Percentiles rank a stretch among this genome's conserved stretches.
phyloP scores from a whole-genome alignment of 1,139 yeast species.

The Geotrichum carabidarum region DNA sequence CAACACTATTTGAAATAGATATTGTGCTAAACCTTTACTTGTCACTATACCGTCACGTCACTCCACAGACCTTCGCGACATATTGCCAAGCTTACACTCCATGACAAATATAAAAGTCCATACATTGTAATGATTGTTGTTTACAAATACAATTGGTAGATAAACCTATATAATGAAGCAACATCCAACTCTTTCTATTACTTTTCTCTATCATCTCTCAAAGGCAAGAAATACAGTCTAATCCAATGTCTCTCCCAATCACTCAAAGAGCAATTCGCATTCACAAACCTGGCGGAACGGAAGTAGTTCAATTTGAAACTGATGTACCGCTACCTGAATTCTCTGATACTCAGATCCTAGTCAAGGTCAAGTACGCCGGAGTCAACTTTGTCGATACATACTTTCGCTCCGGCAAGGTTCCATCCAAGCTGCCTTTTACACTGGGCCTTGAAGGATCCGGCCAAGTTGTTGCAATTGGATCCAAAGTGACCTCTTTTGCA shows the following conservation, averaged over 20 bases:
- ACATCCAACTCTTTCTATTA: too few species aligned
- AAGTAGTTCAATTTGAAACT: slow-evolving; percentile 46
- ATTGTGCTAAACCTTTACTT: too few species aligned
- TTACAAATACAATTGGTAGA: too few species aligned
- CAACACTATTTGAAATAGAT: too few species aligned
- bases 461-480: slow-evolving; percentile 62
- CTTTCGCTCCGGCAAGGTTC: slow-evolving; percentile 73
- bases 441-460: slow-evolving; percentile 89
- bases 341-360: slow-evolving; percentile 51
- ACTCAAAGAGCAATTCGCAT: slow-evolving; percentile 57
- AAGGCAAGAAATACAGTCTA: neutral
- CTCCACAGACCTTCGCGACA: too few species aligned
- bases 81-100: too few species aligned
- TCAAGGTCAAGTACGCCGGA: slow-evolving; percentile 72
- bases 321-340: slow-evolving; percentile 56
- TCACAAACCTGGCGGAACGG: slow-evolving; percentile 54
- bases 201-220: too few species aligned
- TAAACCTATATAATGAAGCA: too few species aligned
- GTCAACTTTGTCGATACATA: slow-evolving; percentile 78
- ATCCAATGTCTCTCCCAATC: slow-evolving; percentile 41
- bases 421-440: slow-evolving; percentile 52
- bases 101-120: too few species aligned
- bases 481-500: slow-evolving; percentile 48
- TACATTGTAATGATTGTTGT: too few species aligned
- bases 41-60: too few species aligned